Conservation (phyloP, 495 filamentous ascomycete species). For the Tuber calosporum region DNA sequence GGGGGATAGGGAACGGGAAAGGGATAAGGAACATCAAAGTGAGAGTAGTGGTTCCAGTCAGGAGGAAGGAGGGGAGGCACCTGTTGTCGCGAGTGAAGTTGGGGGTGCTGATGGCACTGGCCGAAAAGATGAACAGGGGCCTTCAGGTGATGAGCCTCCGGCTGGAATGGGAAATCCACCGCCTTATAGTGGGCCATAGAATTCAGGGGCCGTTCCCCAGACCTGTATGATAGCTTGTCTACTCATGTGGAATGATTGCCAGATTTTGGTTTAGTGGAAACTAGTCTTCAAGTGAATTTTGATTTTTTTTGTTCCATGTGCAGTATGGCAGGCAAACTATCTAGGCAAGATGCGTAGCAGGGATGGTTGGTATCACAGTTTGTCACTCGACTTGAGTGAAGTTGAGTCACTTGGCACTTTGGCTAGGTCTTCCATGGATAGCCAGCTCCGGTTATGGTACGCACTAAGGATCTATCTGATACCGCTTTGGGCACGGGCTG, state of each 20-base stretch:
- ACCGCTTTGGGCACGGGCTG: not conserved
- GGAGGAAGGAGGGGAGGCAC: not conserved
- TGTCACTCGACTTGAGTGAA: not conserved
- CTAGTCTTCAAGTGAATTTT: not conserved
- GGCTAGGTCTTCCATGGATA: not conserved
- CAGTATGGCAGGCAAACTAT: not conserved
- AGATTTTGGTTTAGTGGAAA: not conserved
- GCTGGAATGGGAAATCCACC: not conserved
- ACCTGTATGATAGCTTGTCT: not conserved
- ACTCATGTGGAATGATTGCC: not conserved
- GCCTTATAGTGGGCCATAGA: not conserved
- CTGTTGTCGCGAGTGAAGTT: slow-evolving; percentile 10
- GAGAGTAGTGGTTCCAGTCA: slow-evolving; percentile 11
- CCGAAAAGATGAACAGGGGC: not conserved
- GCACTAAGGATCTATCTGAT: not conserved
- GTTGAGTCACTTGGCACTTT: too few relatives aligned
- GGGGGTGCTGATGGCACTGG: slow-evolving; percentile 9
- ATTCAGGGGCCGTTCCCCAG: not conserved
- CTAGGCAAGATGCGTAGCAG: not conserved
- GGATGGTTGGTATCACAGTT: not conserved
- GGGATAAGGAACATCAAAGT: slow-evolving; percentile 10
- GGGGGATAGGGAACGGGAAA: slow-evolving; percentile 27
- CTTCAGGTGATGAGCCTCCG: not conserved
- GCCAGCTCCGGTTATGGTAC: not conserved
- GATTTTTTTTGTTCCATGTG: not conserved